phyloP scores from a whole-genome alignment of 2,329 filamentous ascomycete genomes.

The Pyricularia pennisetigena region DNA sequence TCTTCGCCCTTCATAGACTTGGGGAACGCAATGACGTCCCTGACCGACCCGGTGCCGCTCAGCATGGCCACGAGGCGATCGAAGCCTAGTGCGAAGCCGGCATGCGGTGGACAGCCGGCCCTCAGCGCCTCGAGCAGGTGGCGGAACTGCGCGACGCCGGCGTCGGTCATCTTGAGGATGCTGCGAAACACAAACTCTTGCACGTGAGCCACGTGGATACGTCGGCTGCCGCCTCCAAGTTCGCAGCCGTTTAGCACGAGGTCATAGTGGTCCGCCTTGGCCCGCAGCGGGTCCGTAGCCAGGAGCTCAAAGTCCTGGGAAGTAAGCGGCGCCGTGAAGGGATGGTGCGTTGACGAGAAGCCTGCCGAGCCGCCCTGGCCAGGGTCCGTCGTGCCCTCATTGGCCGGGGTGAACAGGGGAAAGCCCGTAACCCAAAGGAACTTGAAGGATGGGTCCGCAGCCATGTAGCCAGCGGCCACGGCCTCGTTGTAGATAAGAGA shows the following conservation, averaged over 20 bases:
- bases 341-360: slow-evolving; percentile 83
- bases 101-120: slow-evolving; percentile 87
- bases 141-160: slow-evolving; percentile 68
- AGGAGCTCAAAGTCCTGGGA: slow-evolving; percentile 65
- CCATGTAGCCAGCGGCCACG: slow-evolving; percentile 50
- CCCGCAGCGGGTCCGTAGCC: slow-evolving; percentile 58
- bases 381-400: slow-evolving; percentile 42
- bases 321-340: slow-evolving; percentile 81
- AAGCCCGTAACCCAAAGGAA: slow-evolving; percentile 88
- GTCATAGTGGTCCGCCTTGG: slow-evolving; percentile 84
- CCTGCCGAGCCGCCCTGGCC: slow-evolving; percentile 77
- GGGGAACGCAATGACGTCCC: slow-evolving; percentile 94
- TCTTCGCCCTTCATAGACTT: slow-evolving; percentile 91
- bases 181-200: slow-evolving; percentile 81
- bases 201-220: slow-evolving; percentile 76
- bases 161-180: slow-evolving; percentile 66
- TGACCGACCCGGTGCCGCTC: slow-evolving; percentile 64
- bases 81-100: slow-evolving; percentile 86
- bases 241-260: slow-evolving; percentile 93
- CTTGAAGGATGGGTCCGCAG: slow-evolving; percentile 38
- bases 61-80: slow-evolving; percentile 78
- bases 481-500: slow-evolving; percentile 59
- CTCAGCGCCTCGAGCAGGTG: slow-evolving; percentile 76
- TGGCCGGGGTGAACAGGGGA: slow-evolving; percentile 77
- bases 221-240: slow-evolving; percentile 82